Conservation (phyloP, 352 stramenopile genomes). For the Albugo laibachii region DNA sequence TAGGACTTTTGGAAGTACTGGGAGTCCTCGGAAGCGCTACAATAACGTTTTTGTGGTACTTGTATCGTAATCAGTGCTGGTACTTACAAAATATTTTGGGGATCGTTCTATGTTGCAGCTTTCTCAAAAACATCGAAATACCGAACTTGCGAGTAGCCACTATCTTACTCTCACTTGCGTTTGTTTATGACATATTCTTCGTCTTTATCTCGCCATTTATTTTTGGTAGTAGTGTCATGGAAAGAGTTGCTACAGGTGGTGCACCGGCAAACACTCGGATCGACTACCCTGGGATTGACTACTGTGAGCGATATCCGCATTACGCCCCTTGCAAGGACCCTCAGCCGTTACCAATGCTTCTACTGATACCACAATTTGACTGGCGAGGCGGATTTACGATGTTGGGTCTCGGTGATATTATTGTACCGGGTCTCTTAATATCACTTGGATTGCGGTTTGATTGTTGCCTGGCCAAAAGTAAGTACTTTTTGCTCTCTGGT, state of each 20-base stretch:
- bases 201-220: slow-evolving; percentile 86
- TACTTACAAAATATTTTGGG: slow-evolving; percentile 84
- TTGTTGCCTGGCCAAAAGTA: slow-evolving; percentile 12
- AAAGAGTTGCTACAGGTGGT: slow-evolving; percentile 83
- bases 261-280: slow-evolving; percentile 40
- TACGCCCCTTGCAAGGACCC: slow-evolving; percentile 48
- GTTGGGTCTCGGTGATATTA: slow-evolving; percentile 92
- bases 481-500: too few relatives aligned
- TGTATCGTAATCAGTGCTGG: slow-evolving; percentile 52
- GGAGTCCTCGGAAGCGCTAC: slow-evolving; percentile 15
- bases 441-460: slow-evolving; percentile 87
- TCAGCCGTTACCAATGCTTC: slow-evolving; percentile 88
- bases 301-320: slow-evolving; percentile 43
- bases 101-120: slow-evolving; percentile 83
- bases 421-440: slow-evolving; percentile 86
- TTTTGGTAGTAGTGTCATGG: slow-evolving; percentile 83
- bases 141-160: slow-evolving; percentile 82
- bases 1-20: slow-evolving; percentile 26
- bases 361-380: slow-evolving; percentile 82
- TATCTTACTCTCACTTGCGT: slow-evolving; percentile 78
- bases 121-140: slow-evolving; percentile 80
- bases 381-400: slow-evolving; percentile 84
- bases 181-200: slow-evolving; percentile 94
- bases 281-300: slow-evolving; percentile 51
- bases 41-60: slow-evolving; percentile 36